Evolutionary conservation across 192 early-diverging fungal genomes (phyloP).

Genomic region (Allomyces javanicus): DNA sequence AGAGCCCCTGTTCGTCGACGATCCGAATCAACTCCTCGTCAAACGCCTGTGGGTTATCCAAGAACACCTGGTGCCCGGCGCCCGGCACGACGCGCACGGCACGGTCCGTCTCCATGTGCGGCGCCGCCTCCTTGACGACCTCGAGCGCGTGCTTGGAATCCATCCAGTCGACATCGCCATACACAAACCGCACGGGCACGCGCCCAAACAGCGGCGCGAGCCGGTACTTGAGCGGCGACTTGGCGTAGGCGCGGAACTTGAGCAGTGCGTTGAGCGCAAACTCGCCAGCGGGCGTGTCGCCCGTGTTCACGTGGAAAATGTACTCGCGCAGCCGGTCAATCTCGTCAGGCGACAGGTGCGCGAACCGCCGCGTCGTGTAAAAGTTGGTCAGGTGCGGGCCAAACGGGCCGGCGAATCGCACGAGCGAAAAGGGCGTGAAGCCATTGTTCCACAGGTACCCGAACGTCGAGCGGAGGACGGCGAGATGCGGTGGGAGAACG

Average conservation of each 20-base stretch:
- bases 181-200: constrained; percentile 60
- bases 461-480: constrained; percentile 17
- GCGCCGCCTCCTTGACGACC: constrained; percentile 3
- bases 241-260: constrained; percentile 63
- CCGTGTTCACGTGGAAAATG: constrained; percentile 51
- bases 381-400: constrained; percentile 33
- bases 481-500: constrained; percentile 1
- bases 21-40: constrained; percentile 34
- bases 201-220: constrained; percentile 21
- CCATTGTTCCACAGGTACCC: constrained; percentile 52
- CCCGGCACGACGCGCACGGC: constrained; percentile 1
- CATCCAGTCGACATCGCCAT: constrained; percentile 80
- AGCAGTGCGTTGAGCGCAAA: constrained; percentile 56
- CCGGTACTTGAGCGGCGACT: constrained; percentile 47
- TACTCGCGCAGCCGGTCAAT: constrained; percentile 51
- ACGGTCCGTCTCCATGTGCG: background rate
- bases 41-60: constrained; percentile 63
- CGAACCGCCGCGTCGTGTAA: constrained; percentile 41
- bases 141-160: constrained; percentile 50
- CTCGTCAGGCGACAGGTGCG: constrained; percentile 43
- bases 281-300: constrained; percentile 60
- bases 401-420: constrained; percentile 57
- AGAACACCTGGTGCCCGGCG: constrained; percentile 65
- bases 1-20: constrained; percentile 14
- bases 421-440: constrained; percentile 57